A percentile compares a stretch with the other conserved stretches of the same genome.
These are phyloP conservation scores for Amphichorda felina DNA, from an alignment of 2,329 filamentous ascomycete genomes.

Conservation along the genomic window DNA sequence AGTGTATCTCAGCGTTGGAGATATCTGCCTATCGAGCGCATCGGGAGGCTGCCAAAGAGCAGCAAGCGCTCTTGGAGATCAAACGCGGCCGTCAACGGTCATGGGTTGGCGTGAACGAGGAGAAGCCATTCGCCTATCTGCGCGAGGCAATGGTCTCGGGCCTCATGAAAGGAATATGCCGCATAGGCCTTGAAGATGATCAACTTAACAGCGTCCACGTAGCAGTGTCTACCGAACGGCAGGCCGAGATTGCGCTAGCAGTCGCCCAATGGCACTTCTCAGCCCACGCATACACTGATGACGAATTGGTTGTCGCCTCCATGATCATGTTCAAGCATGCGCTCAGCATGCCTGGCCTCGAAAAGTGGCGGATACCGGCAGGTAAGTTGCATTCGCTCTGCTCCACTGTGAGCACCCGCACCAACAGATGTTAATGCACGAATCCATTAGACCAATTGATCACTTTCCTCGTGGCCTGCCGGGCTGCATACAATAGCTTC, in stretches of 20 bases:
- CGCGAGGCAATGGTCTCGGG: slow-evolving; percentile 89
- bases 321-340: slow-evolving; percentile 85
- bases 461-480: slow-evolving; percentile 76
- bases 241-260: slow-evolving; percentile 51
- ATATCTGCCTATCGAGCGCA: slow-evolving; percentile 77
- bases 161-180: slow-evolving; percentile 82
- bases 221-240: slow-evolving; percentile 53
- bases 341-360: slow-evolving; percentile 67
- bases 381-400: slow-evolving; percentile 36
- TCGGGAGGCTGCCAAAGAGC: slow-evolving; percentile 63
- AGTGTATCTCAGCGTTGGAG: slow-evolving; percentile 63
- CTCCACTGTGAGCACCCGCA: too few relatives aligned
- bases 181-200: slow-evolving; percentile 51
- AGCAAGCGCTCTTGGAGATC: slow-evolving; percentile 58
- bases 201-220: slow-evolving; percentile 54
- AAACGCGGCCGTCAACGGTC: slow-evolving; percentile 73
- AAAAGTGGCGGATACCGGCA: slow-evolving; percentile 66
- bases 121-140: slow-evolving; percentile 79
- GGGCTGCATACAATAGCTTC: slow-evolving; percentile 90
- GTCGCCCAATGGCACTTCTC: slow-evolving; percentile 80
- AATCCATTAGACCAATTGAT: slow-evolving; percentile 57
- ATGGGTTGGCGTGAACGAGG: slow-evolving; percentile 79
- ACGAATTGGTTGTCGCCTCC: slow-evolving; percentile 80
- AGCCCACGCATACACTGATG: slow-evolving; percentile 79
- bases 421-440: too few relatives aligned